phyloP scores from a whole-genome alignment of 2,329 filamentous ascomycete species.

The Zelopaecilomyces penicillatus region DNA sequence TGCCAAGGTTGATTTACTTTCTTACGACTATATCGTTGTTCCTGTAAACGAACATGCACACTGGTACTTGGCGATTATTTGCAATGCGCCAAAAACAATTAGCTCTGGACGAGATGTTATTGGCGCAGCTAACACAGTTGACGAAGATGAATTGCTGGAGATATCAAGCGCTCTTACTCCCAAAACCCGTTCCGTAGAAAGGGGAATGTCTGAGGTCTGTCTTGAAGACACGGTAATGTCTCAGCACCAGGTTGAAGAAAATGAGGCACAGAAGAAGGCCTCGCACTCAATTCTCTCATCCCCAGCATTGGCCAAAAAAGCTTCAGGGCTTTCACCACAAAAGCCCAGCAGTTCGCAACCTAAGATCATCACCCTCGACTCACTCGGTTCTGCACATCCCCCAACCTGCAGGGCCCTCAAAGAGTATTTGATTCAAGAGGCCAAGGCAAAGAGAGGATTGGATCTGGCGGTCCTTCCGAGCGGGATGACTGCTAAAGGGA shows the following conservation, averaged over 20 bases:
- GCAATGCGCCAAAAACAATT: slow-evolving; percentile 66
- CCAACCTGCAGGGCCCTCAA: slow-evolving; percentile 60
- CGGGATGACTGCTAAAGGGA: slow-evolving; percentile 60
- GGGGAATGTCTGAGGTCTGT: slow-evolving; percentile 15
- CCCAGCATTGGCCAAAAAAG: slow-evolving; percentile 9
- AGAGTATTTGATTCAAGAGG: slow-evolving; percentile 69
- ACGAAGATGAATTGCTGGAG: slow-evolving; percentile 7
- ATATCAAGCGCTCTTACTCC: slow-evolving; percentile 1
- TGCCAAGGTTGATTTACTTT: slow-evolving; percentile 71
- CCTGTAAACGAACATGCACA: slow-evolving; percentile 82
- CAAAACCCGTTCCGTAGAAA: slow-evolving; percentile 12
- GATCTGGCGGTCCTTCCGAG: slow-evolving; percentile 29
- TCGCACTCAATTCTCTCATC: background rate
- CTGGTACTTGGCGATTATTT: slow-evolving; percentile 95
- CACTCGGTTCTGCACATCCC: slow-evolving; percentile 58
- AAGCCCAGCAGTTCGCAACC: slow-evolving; percentile 43
- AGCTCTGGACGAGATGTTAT: slow-evolving; percentile 8
- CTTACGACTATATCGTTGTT: slow-evolving; percentile 80
- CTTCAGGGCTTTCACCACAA: slow-evolving; percentile 12
- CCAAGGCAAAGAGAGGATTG: slow-evolving; percentile 48
- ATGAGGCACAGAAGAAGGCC: background rate
- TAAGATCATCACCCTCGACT: slow-evolving; percentile 81
- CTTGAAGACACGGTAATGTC: slow-evolving; percentile 12
- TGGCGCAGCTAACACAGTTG: slow-evolving; percentile 7
- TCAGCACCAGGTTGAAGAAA: slow-evolving; percentile 2